Evolutionary conservation across 169 alveolate genomes (phyloP), one percentile per base, ranked within the genome.

Genomic region (Cyclospora cayetanensis): DNA sequence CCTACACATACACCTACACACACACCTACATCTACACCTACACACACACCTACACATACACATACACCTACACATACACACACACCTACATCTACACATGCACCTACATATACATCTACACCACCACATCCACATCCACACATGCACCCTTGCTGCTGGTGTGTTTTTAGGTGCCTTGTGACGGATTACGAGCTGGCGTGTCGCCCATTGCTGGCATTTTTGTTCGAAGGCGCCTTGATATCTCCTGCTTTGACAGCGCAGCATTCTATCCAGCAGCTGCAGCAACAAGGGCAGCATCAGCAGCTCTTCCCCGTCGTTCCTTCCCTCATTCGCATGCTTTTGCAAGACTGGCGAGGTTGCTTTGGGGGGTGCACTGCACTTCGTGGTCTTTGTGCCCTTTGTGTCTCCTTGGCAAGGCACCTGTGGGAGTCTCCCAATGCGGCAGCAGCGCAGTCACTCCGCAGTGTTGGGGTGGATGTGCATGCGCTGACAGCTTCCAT

Each of bases 281-380:
- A 66, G 42, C 79, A 66, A 11, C 43, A 2, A 27, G 50, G 3
- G 79, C 79, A 7, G 79, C 43, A 4, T 37, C 86, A 76, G 66
- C 86, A 42, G 68, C 66, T 12, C 46, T 52, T 76, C 31, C 86
- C 86, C 12, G 41, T 42, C 42, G 86, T 43, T 43, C 86, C 86
- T 25, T 52, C 86, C 11, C 68, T 76, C 18, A 66, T 53, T 5
- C 63, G 68, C 25, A 27, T 76, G 66, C 42, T 76, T 35, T 52
- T 76, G 86, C 86, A 76, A 29, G 86, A 76, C 29, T 31, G 86
- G 4, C 63, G 86, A 27, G 27, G 86, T 42, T 42, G 66, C 66
- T 43, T 22, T 1, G 86, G 86, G 11, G 86, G 86, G n/a, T 7
- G 41, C 0, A 42, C 86, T 0, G 25, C 86, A 1, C 43, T 43